Evolutionary conservation across 345 rosid species (phyloP).

Genomic region (Angophora floribunda): DNA sequence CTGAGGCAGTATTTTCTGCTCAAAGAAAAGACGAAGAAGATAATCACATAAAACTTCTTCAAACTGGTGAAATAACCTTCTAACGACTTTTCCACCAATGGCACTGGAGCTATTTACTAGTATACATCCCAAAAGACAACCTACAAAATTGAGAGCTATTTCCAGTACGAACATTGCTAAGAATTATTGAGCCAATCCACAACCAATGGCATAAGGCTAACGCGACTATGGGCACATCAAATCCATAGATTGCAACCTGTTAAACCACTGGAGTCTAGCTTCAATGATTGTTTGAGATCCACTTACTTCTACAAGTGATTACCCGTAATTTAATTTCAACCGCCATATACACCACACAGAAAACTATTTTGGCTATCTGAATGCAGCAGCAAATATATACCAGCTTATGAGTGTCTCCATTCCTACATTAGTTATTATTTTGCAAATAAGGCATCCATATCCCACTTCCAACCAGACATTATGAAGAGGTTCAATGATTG

Average conservation of each 20-base stretch:
- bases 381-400: not conserved
- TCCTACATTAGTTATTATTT: not conserved
- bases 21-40: not conserved
- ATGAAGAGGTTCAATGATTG: not conserved
- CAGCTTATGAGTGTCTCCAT: not conserved
- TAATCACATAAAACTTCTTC: not conserved
- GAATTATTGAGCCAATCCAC: not conserved
- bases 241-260: not conserved
- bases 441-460: not conserved
- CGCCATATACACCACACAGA: not conserved
- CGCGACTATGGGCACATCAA: not conserved
- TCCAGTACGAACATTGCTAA: not conserved
- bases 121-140: not conserved
- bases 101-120: not conserved
- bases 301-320: not conserved
- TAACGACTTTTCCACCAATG: not conserved
- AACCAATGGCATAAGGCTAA: not conserved
- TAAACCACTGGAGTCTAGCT: not conserved
- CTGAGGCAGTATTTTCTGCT: slow-evolving; percentile 29
- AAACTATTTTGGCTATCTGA: not conserved
- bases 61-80: not conserved
- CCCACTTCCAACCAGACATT: not conserved
- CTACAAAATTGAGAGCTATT: not conserved
- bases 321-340: not conserved
- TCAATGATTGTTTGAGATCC: not conserved